Base-by-base conservation (phyloP, 768 basidiomycete species). In the Leucocoprinus leucothites region DNA sequence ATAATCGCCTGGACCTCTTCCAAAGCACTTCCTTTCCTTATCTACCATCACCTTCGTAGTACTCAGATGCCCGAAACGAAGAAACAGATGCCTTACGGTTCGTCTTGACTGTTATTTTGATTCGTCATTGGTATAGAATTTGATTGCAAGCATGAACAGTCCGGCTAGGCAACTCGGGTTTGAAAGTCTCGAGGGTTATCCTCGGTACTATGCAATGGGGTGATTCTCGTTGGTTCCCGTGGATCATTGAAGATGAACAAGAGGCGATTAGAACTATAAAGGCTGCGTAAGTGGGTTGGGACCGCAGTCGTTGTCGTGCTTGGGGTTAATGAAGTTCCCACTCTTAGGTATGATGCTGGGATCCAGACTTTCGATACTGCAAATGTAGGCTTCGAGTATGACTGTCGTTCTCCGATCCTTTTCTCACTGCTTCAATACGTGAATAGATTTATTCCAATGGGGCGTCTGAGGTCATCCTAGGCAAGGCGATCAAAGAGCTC, bases 401-500 rank as follows among this genome's bases (percentile, higher is more conserved):
- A 4, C n/a, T 44, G 31, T n/a, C 9, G n/a, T 11, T 21, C 11
- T 16, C 35, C 53, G 16, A 11, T 31, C 21, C 24, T 26, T 48
- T 45, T 57, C 56, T 28, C 44, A n/a, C 45, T 34, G n/a, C 52
- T 4, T 3, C 24, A 36, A 3, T 0, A 47, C n/a, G 1, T 26
- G 14, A 55, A 35, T 34, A 85, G 83, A 72, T 78, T 0, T 89
- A 89, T 62, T 85, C 82, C 1, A 82, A 86, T 58, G 86, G 86
- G 1, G 66, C 71, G 4, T 85, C 83, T 0, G 90, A 91, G 64
- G 62, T 79, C 43, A 76, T 89, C 51, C 72, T 89, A 18, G 89
- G 89, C 7, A 85, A 86, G 60, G 87, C 82, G 2, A 83, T 92
- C 71, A 87, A 86, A 62, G 63, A 82, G 58, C 75, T 81, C 58